Evolutionary conservation across 2,329 filamentous ascomycete species (phyloP), one percentile per base, ranked within the genome.

Genomic region (Fusarium sp.): DNA sequence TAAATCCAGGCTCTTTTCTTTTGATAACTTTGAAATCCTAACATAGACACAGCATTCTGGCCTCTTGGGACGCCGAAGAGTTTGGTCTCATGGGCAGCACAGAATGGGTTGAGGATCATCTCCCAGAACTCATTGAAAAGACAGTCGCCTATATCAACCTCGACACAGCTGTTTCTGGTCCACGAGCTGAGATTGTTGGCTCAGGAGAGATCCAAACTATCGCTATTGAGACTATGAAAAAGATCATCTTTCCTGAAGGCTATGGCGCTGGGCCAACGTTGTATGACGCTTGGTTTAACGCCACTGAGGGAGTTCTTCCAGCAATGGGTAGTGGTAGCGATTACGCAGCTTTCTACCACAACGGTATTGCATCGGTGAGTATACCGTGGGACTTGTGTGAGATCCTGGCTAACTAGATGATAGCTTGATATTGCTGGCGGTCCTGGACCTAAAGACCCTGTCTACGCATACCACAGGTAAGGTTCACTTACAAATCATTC

Each of bases 101-200:
- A 0, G 67, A 69, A 5, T 69, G 66, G 66, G 67, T 69, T 0
- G 67, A 69, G 21, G 67, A 66, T 2, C 67, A 69, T 18, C 43
- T 69, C 0, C 67, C 67, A 0, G 67, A 69, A 4, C 41, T 69
- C 1, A 21, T 56, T 0, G 61, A 69, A 12, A 69, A 69, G 21
- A 66, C 62, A 0, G 67, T 69, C 1, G 67, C 67, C 75, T 86
- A 87, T 52, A 77, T 87, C 47, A 87, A 87, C 70, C 77, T 86
- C 33, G 85, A 86, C 43, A 78, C 84, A 5, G 85, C 83, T 0
- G 80, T 82, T 4, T 79, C 80, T 8, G 84, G 84, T 0, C 81
- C 78, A 6, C 75, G 80, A 8, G 85, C 76, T 75, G 85, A 53
- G 12, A 69, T 71, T 1, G 52, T 59, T 5, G 69, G 69, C 0